Percentiles rank a stretch among this genome's conserved stretches.
phyloP scores from a whole-genome alignment of 805 yeast species.

The Candida awuae region DNA sequence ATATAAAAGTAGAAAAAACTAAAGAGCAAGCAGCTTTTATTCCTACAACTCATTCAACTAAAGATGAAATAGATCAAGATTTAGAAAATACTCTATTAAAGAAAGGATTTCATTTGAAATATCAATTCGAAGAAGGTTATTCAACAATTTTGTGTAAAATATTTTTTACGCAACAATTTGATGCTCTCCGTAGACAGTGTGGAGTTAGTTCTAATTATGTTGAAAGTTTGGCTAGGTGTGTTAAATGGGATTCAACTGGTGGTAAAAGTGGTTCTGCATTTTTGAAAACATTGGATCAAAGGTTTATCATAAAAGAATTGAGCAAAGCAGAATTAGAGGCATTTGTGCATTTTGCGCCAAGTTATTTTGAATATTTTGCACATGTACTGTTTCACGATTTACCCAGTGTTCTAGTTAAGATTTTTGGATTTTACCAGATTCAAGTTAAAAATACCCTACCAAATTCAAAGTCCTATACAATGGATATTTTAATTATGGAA shows the following conservation, averaged over 20 bases:
- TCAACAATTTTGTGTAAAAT: constrained; percentile 86
- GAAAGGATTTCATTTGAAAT: constrained; percentile 82
- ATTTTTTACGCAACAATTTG: constrained; percentile 93
- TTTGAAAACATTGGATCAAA: constrained; percentile 81
- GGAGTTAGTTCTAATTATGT: constrained; percentile 67
- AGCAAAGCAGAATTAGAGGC: constrained; percentile 87
- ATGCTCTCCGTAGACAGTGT: constrained; percentile 82
- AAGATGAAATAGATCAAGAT: constrained; percentile 2
- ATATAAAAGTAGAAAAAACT: not conserved
- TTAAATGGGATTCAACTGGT: constrained; percentile 92
- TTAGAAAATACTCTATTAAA: constrained; percentile 69
- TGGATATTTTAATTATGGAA: constrained; percentile 94
- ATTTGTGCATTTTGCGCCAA: constrained; percentile 91
- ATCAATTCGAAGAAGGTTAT: constrained; percentile 81
- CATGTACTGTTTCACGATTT: constrained; percentile 92
- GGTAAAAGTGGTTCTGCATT: constrained; percentile 96
- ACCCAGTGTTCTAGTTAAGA: constrained; percentile 90
- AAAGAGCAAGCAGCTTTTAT: too few species aligned
- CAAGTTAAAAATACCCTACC: constrained; percentile 73
- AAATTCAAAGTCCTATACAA: constrained; percentile 61
- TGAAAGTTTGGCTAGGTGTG: constrained; percentile 86
- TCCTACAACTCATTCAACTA: too few species aligned
- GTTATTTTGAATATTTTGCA: constrained; percentile 91
- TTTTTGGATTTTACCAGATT: constrained; percentile 92
- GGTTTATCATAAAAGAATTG: constrained; percentile 83